These are phyloP conservation scores for Xylariaceae sp. DNA, from an alignment of 2,329 filamentous ascomycete genomes.

Conservation along the genomic window DNA sequence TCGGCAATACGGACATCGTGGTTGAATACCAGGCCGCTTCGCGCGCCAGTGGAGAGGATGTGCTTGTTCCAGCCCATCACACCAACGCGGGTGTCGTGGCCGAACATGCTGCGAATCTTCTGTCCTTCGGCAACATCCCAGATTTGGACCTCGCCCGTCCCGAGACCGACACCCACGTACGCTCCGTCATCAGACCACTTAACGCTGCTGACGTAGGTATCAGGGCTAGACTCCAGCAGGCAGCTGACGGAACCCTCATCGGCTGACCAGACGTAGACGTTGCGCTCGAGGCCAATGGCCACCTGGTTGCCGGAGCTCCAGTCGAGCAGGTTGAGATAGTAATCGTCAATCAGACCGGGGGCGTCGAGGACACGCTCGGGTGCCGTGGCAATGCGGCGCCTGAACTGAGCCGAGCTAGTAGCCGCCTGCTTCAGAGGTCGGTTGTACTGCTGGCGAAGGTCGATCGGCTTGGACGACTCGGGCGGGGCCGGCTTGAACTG, in stretches of 20 bases:
- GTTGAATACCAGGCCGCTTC: slow-evolving; percentile 94
- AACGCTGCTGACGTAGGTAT: slow-evolving; percentile 96
- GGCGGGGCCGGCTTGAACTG: slow-evolving; percentile 98
- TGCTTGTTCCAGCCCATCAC: slow-evolving; percentile 99
- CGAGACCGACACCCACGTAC: slow-evolving; percentile 91
- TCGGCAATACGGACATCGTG: slow-evolving; percentile 96
- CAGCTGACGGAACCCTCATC: slow-evolving; percentile 85
- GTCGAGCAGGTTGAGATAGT: slow-evolving; percentile 97
- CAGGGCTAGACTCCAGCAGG: slow-evolving; percentile 76
- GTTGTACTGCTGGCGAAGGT: slow-evolving; percentile 96
- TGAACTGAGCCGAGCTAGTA: slow-evolving; percentile 72
- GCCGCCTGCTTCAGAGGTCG: slow-evolving; percentile 76
- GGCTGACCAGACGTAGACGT: slow-evolving; percentile 97
- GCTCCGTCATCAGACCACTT: slow-evolving; percentile 98
- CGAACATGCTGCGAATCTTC: slow-evolving; percentile 98
- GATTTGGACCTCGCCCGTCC: slow-evolving; percentile 95
- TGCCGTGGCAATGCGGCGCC: slow-evolving; percentile 85
- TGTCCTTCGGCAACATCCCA: slow-evolving; percentile 94
- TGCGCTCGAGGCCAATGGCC: slow-evolving; percentile 92
- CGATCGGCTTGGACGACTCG: slow-evolving; percentile 96
- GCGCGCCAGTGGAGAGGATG: slow-evolving; percentile 86
- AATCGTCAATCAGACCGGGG: slow-evolving; percentile 92
- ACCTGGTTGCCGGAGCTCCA: slow-evolving; percentile 98
- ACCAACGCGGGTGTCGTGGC: slow-evolving; percentile 91
- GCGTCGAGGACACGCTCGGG: slow-evolving; percentile 95